Evolutionary conservation across 176 grass and related monocot species (phyloP), one percentile per base, ranked within the genome.

Genomic region (Leersia perrieri): DNA sequence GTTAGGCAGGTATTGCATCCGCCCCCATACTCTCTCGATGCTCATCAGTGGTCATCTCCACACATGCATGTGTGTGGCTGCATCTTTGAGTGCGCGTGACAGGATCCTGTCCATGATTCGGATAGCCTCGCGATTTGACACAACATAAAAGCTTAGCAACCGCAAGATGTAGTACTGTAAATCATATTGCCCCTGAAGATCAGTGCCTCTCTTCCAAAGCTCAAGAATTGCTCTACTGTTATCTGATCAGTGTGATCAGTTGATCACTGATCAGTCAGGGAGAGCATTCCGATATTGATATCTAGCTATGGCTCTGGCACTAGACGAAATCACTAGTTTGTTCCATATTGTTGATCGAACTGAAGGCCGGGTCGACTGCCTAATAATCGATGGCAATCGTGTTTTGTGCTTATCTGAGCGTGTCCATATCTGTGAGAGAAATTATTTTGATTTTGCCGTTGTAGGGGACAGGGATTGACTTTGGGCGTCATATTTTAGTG

Each of bases 401-500:
- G 53, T 58, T 58, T 11, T 58, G 51, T 55, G 51, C 20, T 55
- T 55, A 55, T 83, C 44, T 28, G 8, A 63, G 28, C 57, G 55
- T 63, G 57, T 85, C 36, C 72, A 27, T 35, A 73, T 73, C 34
- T 25, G 53, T 33, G 40, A 58, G 60, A 34, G 58, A 12, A 60
- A 38, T 79, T 5, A 31, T 58, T 58, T 57, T 53, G 8, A 51
- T 32, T 81, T 81, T 23, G 65, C 53, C n/a, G 29, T 30, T 72
- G 27, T 18, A 60, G 82, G 74, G 75, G 69, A 80, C 80, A 86
- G 1, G 82, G 78, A 79, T 80, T 85, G 87, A 87, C 76, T 84
- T 25, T 25, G 51, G 15, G 33, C 42, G 32, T 38, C 60, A 68
- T 81, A 55, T 68, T 73, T 78, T 84, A 85, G 33, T 31, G 57